phyloP scores from a whole-genome alignment of 208 protist genomes.

The Leptomonas seymouri region DNA sequence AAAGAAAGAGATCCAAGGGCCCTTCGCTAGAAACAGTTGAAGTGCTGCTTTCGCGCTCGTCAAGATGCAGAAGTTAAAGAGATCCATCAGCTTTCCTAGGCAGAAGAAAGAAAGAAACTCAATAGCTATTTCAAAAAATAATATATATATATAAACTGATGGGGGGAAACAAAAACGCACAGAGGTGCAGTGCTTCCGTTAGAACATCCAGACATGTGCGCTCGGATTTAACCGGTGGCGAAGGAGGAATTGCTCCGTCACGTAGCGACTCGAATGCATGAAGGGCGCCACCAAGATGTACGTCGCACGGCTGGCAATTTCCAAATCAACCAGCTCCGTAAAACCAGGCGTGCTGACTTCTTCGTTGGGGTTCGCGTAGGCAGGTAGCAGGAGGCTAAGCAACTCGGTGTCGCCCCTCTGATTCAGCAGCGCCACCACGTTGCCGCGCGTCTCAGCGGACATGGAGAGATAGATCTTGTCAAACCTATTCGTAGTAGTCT shows the following conservation, averaged over 20 bases:
- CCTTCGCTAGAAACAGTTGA: neutral
- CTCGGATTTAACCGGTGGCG: slow-evolving; percentile 31
- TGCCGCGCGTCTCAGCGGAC: slow-evolving; percentile 21
- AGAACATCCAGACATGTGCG: slow-evolving; percentile 49
- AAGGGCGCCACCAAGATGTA: slow-evolving; percentile 50
- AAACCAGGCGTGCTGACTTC: slow-evolving; percentile 22
- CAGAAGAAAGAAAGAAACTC: neutral
- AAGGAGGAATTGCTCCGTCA: slow-evolving; percentile 56
- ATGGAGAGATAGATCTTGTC: slow-evolving; percentile 47
- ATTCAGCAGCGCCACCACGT: slow-evolving; percentile 31
- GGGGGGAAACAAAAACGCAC: neutral
- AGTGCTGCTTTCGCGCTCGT: neutral
- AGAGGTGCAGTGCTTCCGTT: neutral
- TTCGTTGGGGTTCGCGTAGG: slow-evolving; percentile 1
- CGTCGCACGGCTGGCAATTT: slow-evolving; percentile 39
- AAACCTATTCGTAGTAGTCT: neutral
- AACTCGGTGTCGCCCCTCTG: slow-evolving; percentile 24
- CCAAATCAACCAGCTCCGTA: slow-evolving; percentile 47
- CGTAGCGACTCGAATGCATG: slow-evolving; percentile 39
- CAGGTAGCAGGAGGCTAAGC: slow-evolving; percentile 16
- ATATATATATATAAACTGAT: too few relatives aligned
- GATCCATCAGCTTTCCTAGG: neutral
- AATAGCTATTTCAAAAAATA: neutral
- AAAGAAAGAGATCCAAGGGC: neutral
- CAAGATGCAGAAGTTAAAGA: neutral